A percentile compares a stretch with the other conserved stretches of the same genome.
phyloP scores from a whole-genome alignment of 2,329 filamentous ascomycete genomes.

The Arthrobotrys sphaeroides region DNA sequence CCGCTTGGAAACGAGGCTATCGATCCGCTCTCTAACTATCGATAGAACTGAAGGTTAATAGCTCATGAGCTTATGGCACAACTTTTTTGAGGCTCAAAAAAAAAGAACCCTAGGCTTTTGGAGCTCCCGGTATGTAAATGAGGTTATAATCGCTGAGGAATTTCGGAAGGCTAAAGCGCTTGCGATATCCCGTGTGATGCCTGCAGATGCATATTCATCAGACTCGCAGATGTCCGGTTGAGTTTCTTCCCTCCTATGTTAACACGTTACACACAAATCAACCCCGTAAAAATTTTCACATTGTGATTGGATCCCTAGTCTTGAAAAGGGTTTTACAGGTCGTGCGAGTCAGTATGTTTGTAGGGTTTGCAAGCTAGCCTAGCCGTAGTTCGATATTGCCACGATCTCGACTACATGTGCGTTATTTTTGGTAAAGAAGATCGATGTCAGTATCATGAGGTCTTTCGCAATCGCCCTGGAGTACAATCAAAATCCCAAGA shows the following conservation, averaged over 20 bases:
- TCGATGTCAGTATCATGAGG: neutral
- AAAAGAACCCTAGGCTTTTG: too few relatives aligned
- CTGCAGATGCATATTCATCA: neutral
- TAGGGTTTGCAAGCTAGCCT: too few relatives aligned
- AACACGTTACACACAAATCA: conserved; percentile 8
- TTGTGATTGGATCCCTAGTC: too few relatives aligned
- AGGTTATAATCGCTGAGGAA: too few relatives aligned
- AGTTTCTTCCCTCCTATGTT: too few relatives aligned
- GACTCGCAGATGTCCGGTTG: neutral
- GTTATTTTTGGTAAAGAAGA: neutral
- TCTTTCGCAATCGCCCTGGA: neutral
- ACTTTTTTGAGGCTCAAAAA: neutral
- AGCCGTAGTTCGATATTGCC: neutral
- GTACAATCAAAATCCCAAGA: neutral
- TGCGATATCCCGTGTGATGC: conserved; percentile 3
- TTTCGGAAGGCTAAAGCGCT: neutral
- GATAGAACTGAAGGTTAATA: too few relatives aligned
- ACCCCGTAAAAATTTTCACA: too few relatives aligned
- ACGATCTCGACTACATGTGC: neutral
- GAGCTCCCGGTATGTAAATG: too few relatives aligned
- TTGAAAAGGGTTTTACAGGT: too few relatives aligned
- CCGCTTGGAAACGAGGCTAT: too few relatives aligned
- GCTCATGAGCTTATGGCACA: too few relatives aligned
- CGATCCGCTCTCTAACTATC: too few relatives aligned
- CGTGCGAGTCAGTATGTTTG: conserved; percentile 2